phyloP scores from a whole-genome alignment of 768 basidiomycete species.

The Rhodotorula paludigena region DNA sequence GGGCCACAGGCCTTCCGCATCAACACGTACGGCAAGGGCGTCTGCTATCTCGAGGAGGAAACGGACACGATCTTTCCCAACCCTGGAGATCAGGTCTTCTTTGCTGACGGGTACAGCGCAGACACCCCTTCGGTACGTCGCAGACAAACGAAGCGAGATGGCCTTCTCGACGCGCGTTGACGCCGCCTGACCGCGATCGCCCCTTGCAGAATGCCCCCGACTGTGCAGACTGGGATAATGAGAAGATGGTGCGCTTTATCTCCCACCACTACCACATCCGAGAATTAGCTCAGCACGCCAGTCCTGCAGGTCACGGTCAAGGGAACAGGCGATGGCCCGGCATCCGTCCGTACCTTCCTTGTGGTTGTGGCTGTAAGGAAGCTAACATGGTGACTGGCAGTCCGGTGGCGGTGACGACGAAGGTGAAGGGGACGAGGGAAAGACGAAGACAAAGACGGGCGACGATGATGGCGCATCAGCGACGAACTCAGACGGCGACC shows the following conservation, averaged over 20 bases:
- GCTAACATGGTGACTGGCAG: neutral
- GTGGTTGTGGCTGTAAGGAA: neutral
- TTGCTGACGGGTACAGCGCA: neutral
- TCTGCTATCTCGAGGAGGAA: slow-evolving; percentile 4
- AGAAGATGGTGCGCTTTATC: neutral
- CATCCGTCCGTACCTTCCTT: no score
- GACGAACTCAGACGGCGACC: neutral
- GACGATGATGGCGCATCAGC: neutral
- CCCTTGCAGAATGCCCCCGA: neutral
- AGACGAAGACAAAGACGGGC: neutral
- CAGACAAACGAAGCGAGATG: no score
- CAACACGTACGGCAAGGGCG: slow-evolving; percentile 22
- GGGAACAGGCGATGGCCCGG: no score
- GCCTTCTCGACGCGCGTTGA: no score
- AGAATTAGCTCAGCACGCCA: no score
- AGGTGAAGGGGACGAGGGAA: no score
- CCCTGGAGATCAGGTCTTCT: slow-evolving; percentile 27
- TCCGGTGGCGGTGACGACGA: no score
- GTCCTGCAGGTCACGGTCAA: no score
- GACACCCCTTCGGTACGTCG: neutral
- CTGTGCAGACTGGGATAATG: slow-evolving; percentile 11
- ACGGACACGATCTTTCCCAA: slow-evolving; percentile 14
- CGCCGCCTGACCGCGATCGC: no score
- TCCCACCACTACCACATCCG: no score
- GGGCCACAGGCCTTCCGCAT: slow-evolving; percentile 17